These are phyloP conservation scores for Bonia amplexicaulis DNA, from an alignment of 176 grass and related monocot species.

Conservation along the genomic window DNA sequence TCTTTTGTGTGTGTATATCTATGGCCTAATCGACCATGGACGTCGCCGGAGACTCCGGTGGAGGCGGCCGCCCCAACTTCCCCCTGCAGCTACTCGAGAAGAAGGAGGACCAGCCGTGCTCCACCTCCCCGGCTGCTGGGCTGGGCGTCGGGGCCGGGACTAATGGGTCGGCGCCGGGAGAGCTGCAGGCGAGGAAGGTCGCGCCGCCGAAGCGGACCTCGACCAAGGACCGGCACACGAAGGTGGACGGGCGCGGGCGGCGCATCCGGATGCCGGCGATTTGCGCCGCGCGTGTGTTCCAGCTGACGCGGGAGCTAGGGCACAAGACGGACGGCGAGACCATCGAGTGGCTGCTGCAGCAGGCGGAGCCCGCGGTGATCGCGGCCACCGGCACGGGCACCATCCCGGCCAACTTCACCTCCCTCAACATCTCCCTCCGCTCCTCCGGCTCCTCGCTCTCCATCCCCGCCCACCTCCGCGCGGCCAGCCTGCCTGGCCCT, in stretches of 20 bases:
- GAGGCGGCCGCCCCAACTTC: constrained; percentile 55
- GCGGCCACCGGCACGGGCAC: constrained; percentile 92
- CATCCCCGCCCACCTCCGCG: constrained; percentile 52
- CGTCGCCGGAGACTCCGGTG: constrained; percentile 32
- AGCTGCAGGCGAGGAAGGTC: constrained; percentile 42
- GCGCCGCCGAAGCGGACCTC: constrained; percentile 60
- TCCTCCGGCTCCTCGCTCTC: constrained; percentile 70
- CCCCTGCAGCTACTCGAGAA: constrained; percentile 80
- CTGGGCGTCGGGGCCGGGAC: not conserved
- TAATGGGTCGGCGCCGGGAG: constrained; percentile 29
- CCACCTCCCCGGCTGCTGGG: constrained; percentile 44
- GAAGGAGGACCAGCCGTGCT: constrained; percentile 71
- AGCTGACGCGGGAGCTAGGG: constrained; percentile 87
- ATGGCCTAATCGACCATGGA: constrained; percentile 37
- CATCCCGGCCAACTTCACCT: constrained; percentile 97
- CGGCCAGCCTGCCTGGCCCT: constrained; percentile 18
- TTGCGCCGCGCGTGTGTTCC: constrained; percentile 89
- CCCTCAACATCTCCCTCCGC: constrained; percentile 92
- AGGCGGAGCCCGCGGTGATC: constrained; percentile 88
- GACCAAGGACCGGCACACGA: constrained; percentile 91
- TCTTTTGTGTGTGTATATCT: constrained; percentile 1
- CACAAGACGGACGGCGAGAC: constrained; percentile 98
- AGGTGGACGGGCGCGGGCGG: constrained; percentile 85
- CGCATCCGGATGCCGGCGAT: constrained; percentile 97
- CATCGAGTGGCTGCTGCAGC: constrained; percentile 98